Percentiles rank a stretch among this genome's conserved stretches.
Evolutionary conservation across 2,329 filamentous ascomycete genomes (phyloP).

Genomic region (Herpomyces periplanetae): DNA sequence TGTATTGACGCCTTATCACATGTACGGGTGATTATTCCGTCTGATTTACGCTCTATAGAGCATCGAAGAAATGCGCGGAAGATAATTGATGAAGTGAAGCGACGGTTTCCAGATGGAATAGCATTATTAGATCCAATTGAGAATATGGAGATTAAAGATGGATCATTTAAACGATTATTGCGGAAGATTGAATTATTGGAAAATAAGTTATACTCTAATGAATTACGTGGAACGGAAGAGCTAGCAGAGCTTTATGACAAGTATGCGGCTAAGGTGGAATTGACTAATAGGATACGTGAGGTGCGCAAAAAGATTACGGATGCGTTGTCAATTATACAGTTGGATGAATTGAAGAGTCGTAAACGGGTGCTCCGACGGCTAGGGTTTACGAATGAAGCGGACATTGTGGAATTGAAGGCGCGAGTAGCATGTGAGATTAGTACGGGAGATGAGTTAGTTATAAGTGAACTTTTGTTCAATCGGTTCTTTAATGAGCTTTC

Average conservation of each 20-base stretch:
- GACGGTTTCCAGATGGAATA: conserved; percentile 65
- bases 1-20: conserved; percentile 55
- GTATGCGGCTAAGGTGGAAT: conserved; percentile 38
- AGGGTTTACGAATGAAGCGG: conserved; percentile 73
- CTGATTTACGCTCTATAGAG: conserved; percentile 25
- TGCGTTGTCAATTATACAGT: conserved; percentile 53
- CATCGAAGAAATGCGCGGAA: conserved; percentile 27
- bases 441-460: conserved; percentile 67
- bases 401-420: conserved; percentile 85
- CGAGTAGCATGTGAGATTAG: conserved; percentile 93
- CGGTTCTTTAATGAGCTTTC: conserved; percentile 86
- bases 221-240: conserved; percentile 56
- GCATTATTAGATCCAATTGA: conserved; percentile 67
- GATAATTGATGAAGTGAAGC: conserved; percentile 32
- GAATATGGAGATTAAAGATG: conserved; percentile 76
- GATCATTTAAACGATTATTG: conserved; percentile 64
- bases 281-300: conserved; percentile 41
- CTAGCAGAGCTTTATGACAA: conserved; percentile 51
- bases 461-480: conserved; percentile 78
- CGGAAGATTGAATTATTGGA: conserved; percentile 87
- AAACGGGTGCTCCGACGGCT: conserved; percentile 78
- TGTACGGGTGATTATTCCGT: conserved; percentile 41
- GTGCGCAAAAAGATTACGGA: conserved; percentile 54
- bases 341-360: conserved; percentile 79
- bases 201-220: conserved; percentile 50